Conservation (phyloP, 768 basidiomycete species). For the Tulasnella sp. region DNA sequence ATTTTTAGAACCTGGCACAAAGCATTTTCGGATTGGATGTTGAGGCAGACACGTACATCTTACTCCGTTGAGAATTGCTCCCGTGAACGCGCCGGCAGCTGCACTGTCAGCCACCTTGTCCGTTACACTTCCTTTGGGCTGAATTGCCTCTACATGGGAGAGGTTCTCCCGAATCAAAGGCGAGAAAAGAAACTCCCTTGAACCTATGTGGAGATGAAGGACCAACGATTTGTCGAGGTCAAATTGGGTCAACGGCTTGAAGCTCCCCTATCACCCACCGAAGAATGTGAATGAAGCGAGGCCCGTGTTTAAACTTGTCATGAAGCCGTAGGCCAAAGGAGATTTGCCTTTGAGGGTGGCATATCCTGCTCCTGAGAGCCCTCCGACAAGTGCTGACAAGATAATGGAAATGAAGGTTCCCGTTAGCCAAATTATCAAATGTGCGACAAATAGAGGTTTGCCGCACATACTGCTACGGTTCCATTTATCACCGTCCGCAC, state of each 20-base stretch:
- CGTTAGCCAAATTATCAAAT: not conserved
- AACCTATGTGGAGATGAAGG: constrained; percentile 43
- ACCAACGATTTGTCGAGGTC: not conserved
- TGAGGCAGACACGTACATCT: constrained; percentile 50
- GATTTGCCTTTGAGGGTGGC: constrained; percentile 50
- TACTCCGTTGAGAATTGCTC: constrained; percentile 56
- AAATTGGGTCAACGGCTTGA: not conserved
- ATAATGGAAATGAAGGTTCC: not conserved
- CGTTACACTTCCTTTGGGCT: constrained; percentile 55
- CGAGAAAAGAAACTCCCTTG: constrained; percentile 71
- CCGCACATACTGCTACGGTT: constrained; percentile 1
- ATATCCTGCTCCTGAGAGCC: constrained; percentile 45
- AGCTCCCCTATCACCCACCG: constrained; percentile 47
- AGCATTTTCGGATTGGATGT: not conserved
- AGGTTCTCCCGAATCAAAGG: constrained; percentile 43
- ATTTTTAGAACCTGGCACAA: not conserved
- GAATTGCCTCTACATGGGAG: constrained; percentile 34
- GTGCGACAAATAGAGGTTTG: not conserved
- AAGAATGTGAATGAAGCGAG: constrained; percentile 74
- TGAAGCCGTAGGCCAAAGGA: constrained; percentile 50
- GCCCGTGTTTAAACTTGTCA: constrained; percentile 68
- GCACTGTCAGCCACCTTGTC: constrained; percentile 65
- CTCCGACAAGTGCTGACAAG: constrained; percentile 55
- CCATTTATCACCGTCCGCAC: not conserved
- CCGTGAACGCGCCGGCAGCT: constrained; percentile 67